These are phyloP conservation scores for Berkeleyomyces basicola DNA, from an alignment of 2,329 filamentous ascomycete species.

Conservation along the genomic window DNA sequence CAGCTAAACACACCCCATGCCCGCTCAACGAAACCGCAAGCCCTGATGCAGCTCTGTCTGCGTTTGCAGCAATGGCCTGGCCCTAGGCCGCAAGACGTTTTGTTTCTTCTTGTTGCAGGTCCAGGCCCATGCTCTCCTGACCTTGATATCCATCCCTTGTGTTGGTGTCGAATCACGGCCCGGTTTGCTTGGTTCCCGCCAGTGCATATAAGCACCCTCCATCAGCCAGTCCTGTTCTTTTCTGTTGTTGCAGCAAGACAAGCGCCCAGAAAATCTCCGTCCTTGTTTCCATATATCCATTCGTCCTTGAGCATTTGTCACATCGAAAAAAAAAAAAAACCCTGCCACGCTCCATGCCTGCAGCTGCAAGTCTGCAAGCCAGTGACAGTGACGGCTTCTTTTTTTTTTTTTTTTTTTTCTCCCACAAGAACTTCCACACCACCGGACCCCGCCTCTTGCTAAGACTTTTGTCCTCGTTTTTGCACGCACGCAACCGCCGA, in stretches of 20 bases:
- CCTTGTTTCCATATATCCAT: background rate
- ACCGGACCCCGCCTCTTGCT: background rate
- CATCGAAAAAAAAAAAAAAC: background rate
- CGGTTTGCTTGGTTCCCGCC: no score
- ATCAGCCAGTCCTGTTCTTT: no score
- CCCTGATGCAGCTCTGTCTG: background rate
- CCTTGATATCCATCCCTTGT: no score
- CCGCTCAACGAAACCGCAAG: background rate
- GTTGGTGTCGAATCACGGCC: no score
- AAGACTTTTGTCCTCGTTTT: background rate
- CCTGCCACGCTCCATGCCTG: background rate
- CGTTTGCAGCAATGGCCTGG: no score
- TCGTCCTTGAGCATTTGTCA: background rate
- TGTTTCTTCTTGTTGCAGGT: no score
- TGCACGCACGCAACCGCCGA: background rate
- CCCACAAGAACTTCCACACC: background rate
- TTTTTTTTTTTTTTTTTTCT: background rate
- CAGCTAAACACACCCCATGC: background rate
- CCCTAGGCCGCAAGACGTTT: no score
- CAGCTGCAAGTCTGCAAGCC: background rate
- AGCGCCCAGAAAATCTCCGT: background rate
- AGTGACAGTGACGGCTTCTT: background rate
- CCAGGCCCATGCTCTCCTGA: no score
- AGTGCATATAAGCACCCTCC: no score
- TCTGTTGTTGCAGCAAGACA: no score